These are phyloP conservation scores for Xylaria venustula DNA, from an alignment of 495 filamentous ascomycete genomes.

Conservation along the genomic window DNA sequence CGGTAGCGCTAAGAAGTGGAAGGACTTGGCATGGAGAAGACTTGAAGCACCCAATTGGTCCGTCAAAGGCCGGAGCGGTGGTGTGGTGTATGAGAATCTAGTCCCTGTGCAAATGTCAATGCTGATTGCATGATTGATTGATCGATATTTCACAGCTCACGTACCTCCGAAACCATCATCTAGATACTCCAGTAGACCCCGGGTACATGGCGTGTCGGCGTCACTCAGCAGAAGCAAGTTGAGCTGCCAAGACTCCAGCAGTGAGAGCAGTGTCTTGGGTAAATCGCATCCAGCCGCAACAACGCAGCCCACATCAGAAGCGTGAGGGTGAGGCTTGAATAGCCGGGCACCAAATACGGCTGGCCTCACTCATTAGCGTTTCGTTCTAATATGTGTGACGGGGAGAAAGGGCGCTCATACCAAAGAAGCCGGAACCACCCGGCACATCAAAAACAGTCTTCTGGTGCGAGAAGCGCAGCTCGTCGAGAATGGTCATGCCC, in stretches of 20 bases:
- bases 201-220: slow-evolving; percentile 18
- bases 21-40: not conserved
- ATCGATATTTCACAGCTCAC: not conserved
- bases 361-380: slow-evolving; percentile 1
- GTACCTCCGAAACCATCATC: slow-evolving; percentile 15
- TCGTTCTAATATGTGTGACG: too few species aligned
- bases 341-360: slow-evolving; percentile 6
- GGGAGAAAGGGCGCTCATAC: slow-evolving; percentile 36
- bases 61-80: slow-evolving; percentile 7
- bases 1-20: slow-evolving; percentile 19
- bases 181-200: slow-evolving; percentile 23
- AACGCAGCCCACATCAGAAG: slow-evolving; percentile 18
- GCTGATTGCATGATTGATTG: not conserved
- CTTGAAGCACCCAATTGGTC: slow-evolving; percentile 6
- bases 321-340: not conserved
- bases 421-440: slow-evolving; percentile 38
- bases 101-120: not conserved
- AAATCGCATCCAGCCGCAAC: slow-evolving; percentile 27
- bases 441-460: slow-evolving; percentile 30
- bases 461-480: slow-evolving; percentile 27
- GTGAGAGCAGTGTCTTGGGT: slow-evolving; percentile 12
- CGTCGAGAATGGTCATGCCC: slow-evolving; percentile 38
- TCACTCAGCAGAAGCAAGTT: slow-evolving; percentile 1
- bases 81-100: not conserved
- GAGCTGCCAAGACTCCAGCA: slow-evolving; percentile 23